These are phyloP conservation scores for Asterella californica DNA, from an alignment of 225 moss, liverwort and hornwort species.

Conservation along the genomic window DNA sequence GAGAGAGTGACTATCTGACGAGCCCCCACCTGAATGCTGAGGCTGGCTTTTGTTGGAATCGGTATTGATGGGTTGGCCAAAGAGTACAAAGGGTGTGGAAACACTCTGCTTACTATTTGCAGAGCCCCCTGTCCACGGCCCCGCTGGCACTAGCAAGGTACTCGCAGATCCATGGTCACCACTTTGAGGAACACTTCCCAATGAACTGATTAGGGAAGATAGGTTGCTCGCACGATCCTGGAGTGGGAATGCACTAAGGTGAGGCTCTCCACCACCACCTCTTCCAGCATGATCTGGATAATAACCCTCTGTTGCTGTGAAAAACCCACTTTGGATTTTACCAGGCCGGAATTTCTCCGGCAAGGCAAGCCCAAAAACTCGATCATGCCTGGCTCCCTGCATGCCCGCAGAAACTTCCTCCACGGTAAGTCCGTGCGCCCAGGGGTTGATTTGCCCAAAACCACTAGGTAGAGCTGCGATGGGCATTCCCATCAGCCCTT, in stretches of 20 bases:
- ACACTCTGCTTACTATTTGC: slow-evolving; percentile 35
- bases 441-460: slow-evolving; percentile 80
- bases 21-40: slow-evolving; percentile 81
- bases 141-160: slow-evolving; percentile 38
- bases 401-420: slow-evolving; percentile 99
- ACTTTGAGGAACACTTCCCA: slow-evolving; percentile 24
- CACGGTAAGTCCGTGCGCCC: slow-evolving; percentile 83
- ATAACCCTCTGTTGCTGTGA: slow-evolving; percentile 64
- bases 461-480: slow-evolving; percentile 54
- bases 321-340: slow-evolving; percentile 69
- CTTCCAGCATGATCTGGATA: slow-evolving; percentile 56
- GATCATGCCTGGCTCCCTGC: slow-evolving; percentile 99
- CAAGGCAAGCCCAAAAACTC: slow-evolving; percentile 85
- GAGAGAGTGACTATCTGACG: slow-evolving; percentile 63
- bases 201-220: slow-evolving; percentile 25
- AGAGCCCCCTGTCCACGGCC: slow-evolving; percentile 41
- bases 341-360: slow-evolving; percentile 90
- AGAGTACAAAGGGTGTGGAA: slow-evolving; percentile 72
- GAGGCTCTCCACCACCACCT: slow-evolving; percentile 29
- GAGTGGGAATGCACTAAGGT: slow-evolving; percentile 31
- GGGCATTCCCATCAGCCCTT: slow-evolving; percentile 76
- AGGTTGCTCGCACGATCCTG: slow-evolving; percentile 33
- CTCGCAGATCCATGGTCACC: slow-evolving; percentile 29
- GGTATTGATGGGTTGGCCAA: slow-evolving; percentile 89
- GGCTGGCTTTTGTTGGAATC: slow-evolving; percentile 60